Base-by-base conservation (phyloP, 495 filamentous ascomycete genomes). In the Amphirosellinia nigrospora region DNA sequence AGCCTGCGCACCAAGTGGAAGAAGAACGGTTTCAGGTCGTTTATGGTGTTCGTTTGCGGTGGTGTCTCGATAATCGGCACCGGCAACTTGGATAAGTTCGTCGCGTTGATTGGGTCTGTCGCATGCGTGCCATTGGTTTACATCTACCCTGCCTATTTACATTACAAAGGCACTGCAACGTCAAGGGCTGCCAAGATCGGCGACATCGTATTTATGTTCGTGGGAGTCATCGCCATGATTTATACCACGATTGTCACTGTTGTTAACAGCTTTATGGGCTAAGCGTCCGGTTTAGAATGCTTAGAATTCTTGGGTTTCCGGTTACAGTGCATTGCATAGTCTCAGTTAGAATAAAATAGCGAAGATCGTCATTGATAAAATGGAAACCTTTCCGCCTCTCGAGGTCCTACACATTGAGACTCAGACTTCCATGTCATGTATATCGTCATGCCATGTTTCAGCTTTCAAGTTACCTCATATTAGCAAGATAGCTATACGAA, bases 121-220 rank as follows among this genome's bases (percentile, higher is more conserved):
- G 89, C 89, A 4, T 91, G 89, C 61, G 86, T 99, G 68, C 96
- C 96, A 13, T 82, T 99, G 59, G 95, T 98, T 56, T 98, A 97
- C 78, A 94, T 99, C 45, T 99, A 99, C 79, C 96, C 96, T 66
- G 82, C 89, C 5, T 88, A 79, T 61, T 72, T 91, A 66, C 89
- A 92, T 73, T 89, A 82, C 69, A 86, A 83, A 67, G 88, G 86
- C 1, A 79, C 89, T 21, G 89, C 89, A 13, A 78, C 78, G 23
- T 82, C 80, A 4, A 75, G 72, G 70, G 79, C 77, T 73, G 82
- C 69, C 3, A 88, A 85, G 75, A 69, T 76, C 13, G 84, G 83
- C 1, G 89, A 92, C 77, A 32, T 88, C 16, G 62, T 80, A 0
- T 81, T 91, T 78, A 86, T 89, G 79, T 78, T 80, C 5, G 59